Conservation (phyloP, 2,329 filamentous ascomycete species). For the Xylariaceae sp. region DNA sequence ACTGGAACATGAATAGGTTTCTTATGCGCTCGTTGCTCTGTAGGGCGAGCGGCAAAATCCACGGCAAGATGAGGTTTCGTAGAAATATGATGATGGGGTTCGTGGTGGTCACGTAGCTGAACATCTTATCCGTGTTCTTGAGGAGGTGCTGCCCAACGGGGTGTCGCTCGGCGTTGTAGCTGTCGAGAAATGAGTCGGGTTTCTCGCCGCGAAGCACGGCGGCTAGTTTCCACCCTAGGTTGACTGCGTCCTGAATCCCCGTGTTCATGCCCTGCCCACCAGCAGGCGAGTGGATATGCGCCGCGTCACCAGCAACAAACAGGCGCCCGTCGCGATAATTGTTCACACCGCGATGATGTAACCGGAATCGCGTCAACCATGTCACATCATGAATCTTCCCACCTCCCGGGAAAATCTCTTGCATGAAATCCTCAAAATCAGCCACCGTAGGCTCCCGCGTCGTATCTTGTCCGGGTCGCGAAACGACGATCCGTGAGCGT, state of each 20-base stretch:
- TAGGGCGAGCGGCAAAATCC: slow-evolving; percentile 35
- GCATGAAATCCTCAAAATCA: slow-evolving; percentile 30
- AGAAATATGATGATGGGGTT: slow-evolving; percentile 34
- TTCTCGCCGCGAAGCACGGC: slow-evolving; percentile 36
- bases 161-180: slow-evolving; percentile 44
- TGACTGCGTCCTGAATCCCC: slow-evolving; percentile 46
- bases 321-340: slow-evolving; percentile 42
- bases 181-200: slow-evolving; percentile 40
- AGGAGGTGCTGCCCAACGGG: slow-evolving; percentile 42
- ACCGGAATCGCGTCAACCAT: slow-evolving; percentile 44
- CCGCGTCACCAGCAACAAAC: slow-evolving; percentile 54
- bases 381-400: slow-evolving; percentile 28
- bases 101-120: slow-evolving; percentile 34
- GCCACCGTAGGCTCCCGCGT: slow-evolving; percentile 22
- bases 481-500: slow-evolving; percentile 26
- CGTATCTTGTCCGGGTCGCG: slow-evolving; percentile 18
- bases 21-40: slow-evolving; percentile 17
- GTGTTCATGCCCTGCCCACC: slow-evolving; percentile 57
- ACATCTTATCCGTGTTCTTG: slow-evolving; percentile 36
- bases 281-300: slow-evolving; percentile 52
- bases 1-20: slow-evolving; percentile 33
- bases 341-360: slow-evolving; percentile 39
- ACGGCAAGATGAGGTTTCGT: slow-evolving; percentile 37
- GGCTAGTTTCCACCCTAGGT: slow-evolving; percentile 48
- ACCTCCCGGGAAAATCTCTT: slow-evolving; percentile 27